Base-by-base conservation (phyloP, 2,329 filamentous ascomycete species). In the Fusarium cicatricum region DNA sequence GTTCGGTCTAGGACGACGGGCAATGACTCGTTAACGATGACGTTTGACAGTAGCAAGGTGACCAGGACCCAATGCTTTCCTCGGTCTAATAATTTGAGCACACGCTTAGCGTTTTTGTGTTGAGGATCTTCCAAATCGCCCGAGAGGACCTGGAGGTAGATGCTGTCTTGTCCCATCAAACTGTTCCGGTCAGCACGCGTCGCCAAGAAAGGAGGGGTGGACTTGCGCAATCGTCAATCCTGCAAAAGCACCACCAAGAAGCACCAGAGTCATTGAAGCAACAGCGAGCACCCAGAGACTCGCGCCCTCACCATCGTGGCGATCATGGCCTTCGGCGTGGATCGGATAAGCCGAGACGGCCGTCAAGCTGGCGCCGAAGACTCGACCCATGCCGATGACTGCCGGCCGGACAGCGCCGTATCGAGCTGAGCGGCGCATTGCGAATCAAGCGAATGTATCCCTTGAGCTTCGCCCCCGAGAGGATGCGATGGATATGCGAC, bases 61-160 rank as follows among this genome's bases (percentile, higher is more conserved):
- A 99, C 95, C 52, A 99, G 81, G 16, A 99, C 94, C 95, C 95
- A 99, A 76, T 99, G 95, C 75, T 99, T 99, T 68, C 95, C 95
- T 68, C 85, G 90, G 62, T 91, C 87, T 51, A 99, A 78, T 23
- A 99, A 80, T 37, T 86, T 82, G 66, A 95, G 82, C 11, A 99
- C 95, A 62, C 86, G 89, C 52, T 84, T 85, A 1, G 95, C 95
- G 71, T 97, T 92, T 71, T 87, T 91, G 70, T 88, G 89, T 77
- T 98, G 94, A n/a, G 87, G 82, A 50, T 90, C 92, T 74, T 91
- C 89, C 39, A 90, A 88, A 48, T 95, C 96, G 34, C 89, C 88
- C 45, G 92, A 88, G 62, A 99, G 90, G 62, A 99, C 95, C 77
- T 97, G 95, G 14, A 99, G 85, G 75, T 99, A 97, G 69, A 98